These are phyloP conservation scores for Zygoascus tannicola DNA, from an alignment of 805 yeast species.

Conservation along the genomic window DNA sequence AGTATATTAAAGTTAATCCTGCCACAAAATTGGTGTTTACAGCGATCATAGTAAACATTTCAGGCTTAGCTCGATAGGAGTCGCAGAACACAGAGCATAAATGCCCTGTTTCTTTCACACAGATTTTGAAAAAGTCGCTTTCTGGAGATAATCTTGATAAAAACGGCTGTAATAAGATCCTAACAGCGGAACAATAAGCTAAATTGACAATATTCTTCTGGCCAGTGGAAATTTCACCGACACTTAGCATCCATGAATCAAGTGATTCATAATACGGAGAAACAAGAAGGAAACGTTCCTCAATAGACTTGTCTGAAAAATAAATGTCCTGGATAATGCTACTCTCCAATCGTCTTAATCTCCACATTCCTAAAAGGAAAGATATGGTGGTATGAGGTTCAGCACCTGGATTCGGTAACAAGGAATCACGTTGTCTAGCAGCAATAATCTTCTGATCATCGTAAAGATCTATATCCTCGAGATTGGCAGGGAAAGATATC, in stretches of 20 bases:
- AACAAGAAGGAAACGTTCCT: conserved; percentile 41
- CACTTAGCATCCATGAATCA: conserved; percentile 46
- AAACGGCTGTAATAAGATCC: conserved; percentile 56
- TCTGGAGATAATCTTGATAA: conserved; percentile 52
- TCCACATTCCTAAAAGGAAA: conserved; percentile 49
- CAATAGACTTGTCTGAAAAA: conserved; percentile 22
- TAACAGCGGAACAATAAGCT: conserved; percentile 51
- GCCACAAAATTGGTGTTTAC: conserved; percentile 61
- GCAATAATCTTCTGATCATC: conserved; percentile 8
- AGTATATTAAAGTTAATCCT: conserved; percentile 57
- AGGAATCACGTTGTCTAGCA: conserved; percentile 3
- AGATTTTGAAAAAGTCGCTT: conserved; percentile 50
- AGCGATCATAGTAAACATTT: conserved; percentile 57
- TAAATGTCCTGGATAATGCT: conserved; percentile 46
- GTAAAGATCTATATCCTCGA: conserved; percentile 15
- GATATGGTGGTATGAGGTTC: conserved; percentile 22
- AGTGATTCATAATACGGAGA: conserved; percentile 44
- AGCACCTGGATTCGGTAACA: background rate
- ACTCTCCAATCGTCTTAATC: conserved; percentile 50
- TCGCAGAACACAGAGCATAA: conserved; percentile 55
- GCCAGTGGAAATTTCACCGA: conserved; percentile 1
- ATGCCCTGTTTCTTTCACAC: conserved; percentile 66
- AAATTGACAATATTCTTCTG: conserved; percentile 52
- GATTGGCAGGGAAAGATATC: conserved; percentile 15
- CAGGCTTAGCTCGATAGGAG: conserved; percentile 51